A percentile compares a stretch with the other conserved stretches of the same genome.
Evolutionary conservation across 2,329 filamentous ascomycete genomes (phyloP).

Genomic region (Cladosporium phlei): DNA sequence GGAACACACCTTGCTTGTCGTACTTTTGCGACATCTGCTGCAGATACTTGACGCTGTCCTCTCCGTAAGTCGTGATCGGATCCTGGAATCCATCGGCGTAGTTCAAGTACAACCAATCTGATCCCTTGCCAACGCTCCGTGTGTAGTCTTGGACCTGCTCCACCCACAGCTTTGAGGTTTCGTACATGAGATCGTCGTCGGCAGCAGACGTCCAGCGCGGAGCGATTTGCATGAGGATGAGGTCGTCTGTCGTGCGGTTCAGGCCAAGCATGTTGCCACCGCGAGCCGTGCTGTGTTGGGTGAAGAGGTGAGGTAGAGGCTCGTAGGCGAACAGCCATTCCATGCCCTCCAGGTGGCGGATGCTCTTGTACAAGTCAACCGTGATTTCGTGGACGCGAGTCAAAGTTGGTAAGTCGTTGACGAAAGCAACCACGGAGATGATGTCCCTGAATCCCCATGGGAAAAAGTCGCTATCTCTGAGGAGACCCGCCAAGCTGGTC

Average conservation of each 20-base stretch:
- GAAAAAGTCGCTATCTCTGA: not conserved
- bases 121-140: slow-evolving; percentile 10
- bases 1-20: slow-evolving; percentile 34
- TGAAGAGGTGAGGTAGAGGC: slow-evolving; percentile 19
- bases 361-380: slow-evolving; percentile 7
- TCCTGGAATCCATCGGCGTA: slow-evolving; percentile 36
- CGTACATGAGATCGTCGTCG: slow-evolving; percentile 1
- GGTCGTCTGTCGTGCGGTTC: slow-evolving; percentile 15
- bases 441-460: not conserved
- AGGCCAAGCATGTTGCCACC: slow-evolving; percentile 11
- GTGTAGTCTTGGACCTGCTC: slow-evolving; percentile 8
- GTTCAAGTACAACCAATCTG: slow-evolving; percentile 30
- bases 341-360: slow-evolving; percentile 17
- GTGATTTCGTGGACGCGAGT: slow-evolving; percentile 8
- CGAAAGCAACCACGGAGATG: not conserved
- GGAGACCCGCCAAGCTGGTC: not conserved
- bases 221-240: slow-evolving; percentile 10
- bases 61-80: slow-evolving; percentile 32
- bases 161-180: not conserved
- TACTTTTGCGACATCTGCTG: slow-evolving; percentile 31
- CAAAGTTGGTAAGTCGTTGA: slow-evolving; percentile 2
- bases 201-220: slow-evolving; percentile 7
- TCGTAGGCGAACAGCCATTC: slow-evolving; percentile 20
- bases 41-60: slow-evolving; percentile 26
- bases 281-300: not conserved